Base-by-base conservation (phyloP, 2,329 filamentous ascomycete species). In the Fusarium miscanthi region DNA sequence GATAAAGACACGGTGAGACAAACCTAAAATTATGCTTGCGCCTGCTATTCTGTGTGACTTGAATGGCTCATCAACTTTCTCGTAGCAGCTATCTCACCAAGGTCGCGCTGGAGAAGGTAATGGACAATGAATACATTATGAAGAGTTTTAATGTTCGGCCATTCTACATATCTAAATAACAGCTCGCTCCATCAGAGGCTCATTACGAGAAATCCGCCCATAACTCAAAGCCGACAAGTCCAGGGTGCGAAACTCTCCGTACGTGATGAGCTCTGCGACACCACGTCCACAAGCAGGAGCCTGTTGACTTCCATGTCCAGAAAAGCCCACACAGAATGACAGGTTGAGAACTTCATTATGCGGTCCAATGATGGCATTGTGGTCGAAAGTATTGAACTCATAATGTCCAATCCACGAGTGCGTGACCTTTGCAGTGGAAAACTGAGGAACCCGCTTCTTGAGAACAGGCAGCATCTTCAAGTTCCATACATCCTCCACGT, bases 391-490 rank as follows among this genome's bases (percentile, higher is more conserved):
- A 33, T 69, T 70, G 17, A 68, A 61, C 54, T 70, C 67, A 14
- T 70, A 69, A 40, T 69, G 64, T 0, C 64, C 64, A 49, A 70
- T 64, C 64, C 67, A 68, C 8, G 64, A 65, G 14, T 68, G 59
- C 5, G 67, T 69, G 7, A 58, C 49, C 21, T 49, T 64, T 12
- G 59, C 54, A 0, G 54, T 58, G 3, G 67, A 60, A 7, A 70
- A 68, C 17, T 60, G 64, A 64, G 67, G 67, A 35, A 70, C 43
- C 3, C 64, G 67, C 21, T 42, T 64, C 33, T 57, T 38, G 37
- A 70, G 53, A 16, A 70, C 54, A 7, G 59, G 64, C 11, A 70
- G 59, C 59, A 64, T 68, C 54, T 70, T 70, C 12, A 60, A 5
- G 23, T 57, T 63, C 64, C 67, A 68, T 6, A 64, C 48, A 41